Base-by-base conservation (phyloP, 2,329 filamentous ascomycete species). In the Eutypa lata region DNA sequence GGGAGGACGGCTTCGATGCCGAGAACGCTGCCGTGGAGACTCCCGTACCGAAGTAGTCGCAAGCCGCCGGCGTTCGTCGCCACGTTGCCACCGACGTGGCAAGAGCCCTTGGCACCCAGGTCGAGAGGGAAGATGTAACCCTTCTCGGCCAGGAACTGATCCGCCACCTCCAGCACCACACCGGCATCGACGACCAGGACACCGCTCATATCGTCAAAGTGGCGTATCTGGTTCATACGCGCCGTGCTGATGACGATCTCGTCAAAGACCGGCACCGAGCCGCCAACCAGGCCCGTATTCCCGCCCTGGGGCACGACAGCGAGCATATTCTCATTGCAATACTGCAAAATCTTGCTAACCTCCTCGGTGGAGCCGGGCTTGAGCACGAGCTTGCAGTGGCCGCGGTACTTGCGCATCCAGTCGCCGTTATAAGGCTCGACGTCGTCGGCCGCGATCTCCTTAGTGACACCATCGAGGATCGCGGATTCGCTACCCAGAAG, bases 401-500 rank as follows among this genome's bases (percentile, higher is more conserved):
- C 95, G 56, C 90, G 87, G 76, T 96, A 99, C 75, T 99, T 99
- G 73, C 90, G 87, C 92, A 99, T 97, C 94, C 95, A 99, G 75
- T 99, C 94, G 68, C 87, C 85, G 73, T 99, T 99, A 80, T 91
- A 99, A 7, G 89, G 83, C 68, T 94, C 90, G 59, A 97, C 80
- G 68, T 97, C 94, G 63, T 90, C 89, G 2, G 79, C 75, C 14
- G 85, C 69, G 28, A 74, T 85, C 71, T 92, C 84, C 61, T 83
- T 73, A 3, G 85, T 90, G 51, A 96, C 81, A 48, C 90, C 90
- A 68, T 97, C 92, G 56, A 97, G 83, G 49, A 97, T 79, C 2
- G 91, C 91, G 35, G 88, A 89, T 35, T 87, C 84, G 47, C 82
- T 81, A 51, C 91, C 90, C 33, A 99, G 80, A n/a, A 97, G 74